Percentiles rank a stretch among this genome's conserved stretches.
phyloP scores from a whole-genome alignment of 371 early-diverging fungal species.

The Mycotypha africana region DNA sequence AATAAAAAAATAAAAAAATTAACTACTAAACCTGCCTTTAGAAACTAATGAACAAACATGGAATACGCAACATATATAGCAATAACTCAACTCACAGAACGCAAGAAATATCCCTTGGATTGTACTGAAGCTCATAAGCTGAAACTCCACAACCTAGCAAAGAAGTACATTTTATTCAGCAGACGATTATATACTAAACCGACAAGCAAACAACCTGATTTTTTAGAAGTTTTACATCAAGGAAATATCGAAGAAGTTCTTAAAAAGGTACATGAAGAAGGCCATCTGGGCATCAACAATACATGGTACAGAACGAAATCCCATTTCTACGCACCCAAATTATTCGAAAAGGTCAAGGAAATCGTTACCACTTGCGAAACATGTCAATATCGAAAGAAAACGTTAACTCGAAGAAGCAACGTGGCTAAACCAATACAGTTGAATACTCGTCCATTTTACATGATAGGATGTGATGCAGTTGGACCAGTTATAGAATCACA shows the following conservation, averaged over 20 bases:
- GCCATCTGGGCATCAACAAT: conserved; percentile 16
- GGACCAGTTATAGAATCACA: conserved; percentile 9
- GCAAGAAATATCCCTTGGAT: too few relatives aligned
- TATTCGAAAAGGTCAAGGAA: not conserved
- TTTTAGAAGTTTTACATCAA: conserved; percentile 12
- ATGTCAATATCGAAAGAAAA: not conserved
- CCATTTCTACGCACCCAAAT: not conserved
- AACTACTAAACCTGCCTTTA: too few relatives aligned
- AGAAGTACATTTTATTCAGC: conserved; percentile 1
- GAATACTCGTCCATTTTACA: conserved; percentile 7
- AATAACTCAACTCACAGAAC: too few relatives aligned
- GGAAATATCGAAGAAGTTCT: conserved; percentile 11
- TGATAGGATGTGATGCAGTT: conserved; percentile 17
- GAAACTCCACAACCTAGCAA: not conserved
- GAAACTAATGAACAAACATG: too few relatives aligned
- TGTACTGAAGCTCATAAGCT: too few relatives aligned
- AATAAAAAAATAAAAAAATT: not conserved
- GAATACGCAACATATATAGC: too few relatives aligned
- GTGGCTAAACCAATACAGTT: conserved; percentile 1
- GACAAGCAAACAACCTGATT: not conserved
- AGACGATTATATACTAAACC: not conserved
- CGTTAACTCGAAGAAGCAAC: not conserved
- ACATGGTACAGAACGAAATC: conserved; percentile 8
- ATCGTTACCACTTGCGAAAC: not conserved
- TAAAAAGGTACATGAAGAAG: conserved; percentile 15